Conservation (phyloP, 257 asterid genomes). For the Solanum tarijense region DNA sequence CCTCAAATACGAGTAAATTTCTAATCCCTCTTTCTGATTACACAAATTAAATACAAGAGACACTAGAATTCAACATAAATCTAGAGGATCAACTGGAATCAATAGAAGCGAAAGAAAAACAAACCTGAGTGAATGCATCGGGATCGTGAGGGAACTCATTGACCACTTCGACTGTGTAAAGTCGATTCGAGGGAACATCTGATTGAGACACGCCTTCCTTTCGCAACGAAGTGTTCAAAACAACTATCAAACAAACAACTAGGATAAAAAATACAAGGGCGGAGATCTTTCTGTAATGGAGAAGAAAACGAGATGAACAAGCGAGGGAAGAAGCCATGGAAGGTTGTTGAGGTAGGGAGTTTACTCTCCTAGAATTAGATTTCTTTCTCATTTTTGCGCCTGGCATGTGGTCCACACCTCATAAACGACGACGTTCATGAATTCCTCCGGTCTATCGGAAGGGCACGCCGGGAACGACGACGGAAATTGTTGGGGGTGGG, state of each 20-base stretch:
- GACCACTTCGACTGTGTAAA: conserved; percentile 55
- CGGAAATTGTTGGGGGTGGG: not conserved
- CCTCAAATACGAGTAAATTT: not conserved
- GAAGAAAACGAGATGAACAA: conserved; percentile 9
- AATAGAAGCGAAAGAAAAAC: not conserved
- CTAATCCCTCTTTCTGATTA: not conserved
- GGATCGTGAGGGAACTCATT: conserved; percentile 83
- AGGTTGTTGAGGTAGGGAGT: conserved; percentile 12
- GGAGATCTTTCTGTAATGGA: conserved; percentile 17
- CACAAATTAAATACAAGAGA: not conserved
- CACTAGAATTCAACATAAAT: not conserved
- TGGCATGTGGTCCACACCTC: conserved; percentile 13
- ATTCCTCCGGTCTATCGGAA: not conserved
- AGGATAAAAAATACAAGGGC: conserved; percentile 23
- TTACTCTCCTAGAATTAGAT: conserved; percentile 13
- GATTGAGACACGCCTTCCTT: conserved; percentile 11
- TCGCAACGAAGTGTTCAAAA: conserved; percentile 26
- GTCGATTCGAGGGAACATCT: conserved; percentile 11
- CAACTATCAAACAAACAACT: conserved; percentile 11
- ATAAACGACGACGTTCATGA: not conserved
- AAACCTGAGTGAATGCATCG: conserved; percentile 78
- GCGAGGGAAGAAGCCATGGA: conserved; percentile 16
- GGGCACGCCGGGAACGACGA: not conserved
- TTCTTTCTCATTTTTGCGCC: conserved; percentile 34
- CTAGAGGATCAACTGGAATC: not conserved